A percentile compares a stretch with the other conserved stretches of the same genome.
phyloP scores from a whole-genome alignment of 1,139 yeast species.

The Candida pseudocylindracea region DNA sequence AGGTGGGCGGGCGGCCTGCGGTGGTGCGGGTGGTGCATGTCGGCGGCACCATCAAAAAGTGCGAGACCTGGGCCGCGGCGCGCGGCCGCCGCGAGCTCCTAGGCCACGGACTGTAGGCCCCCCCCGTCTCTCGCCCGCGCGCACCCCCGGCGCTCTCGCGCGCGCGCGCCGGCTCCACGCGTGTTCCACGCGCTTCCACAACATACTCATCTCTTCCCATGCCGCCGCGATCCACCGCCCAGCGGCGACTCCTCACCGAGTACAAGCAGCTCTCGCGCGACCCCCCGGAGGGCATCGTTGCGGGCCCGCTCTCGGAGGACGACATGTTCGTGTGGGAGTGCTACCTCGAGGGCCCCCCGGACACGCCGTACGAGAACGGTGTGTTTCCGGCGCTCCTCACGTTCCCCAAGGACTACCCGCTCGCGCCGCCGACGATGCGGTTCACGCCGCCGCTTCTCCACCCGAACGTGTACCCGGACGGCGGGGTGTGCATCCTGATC shows the following conservation, averaged over 20 bases:
- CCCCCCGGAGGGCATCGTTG: constrained; percentile 88
- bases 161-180: too few relatives aligned
- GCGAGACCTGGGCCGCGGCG: constrained; percentile 17
- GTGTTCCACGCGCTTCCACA: too few relatives aligned
- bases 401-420: constrained; percentile 85
- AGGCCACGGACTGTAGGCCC: too few relatives aligned
- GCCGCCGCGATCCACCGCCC: constrained; percentile 50
- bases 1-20: constrained; percentile 26
- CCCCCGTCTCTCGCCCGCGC: too few relatives aligned
- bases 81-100: too few relatives aligned
- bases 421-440: constrained; percentile 71
- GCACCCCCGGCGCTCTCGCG: too few relatives aligned
- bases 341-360: constrained; percentile 80
- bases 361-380: constrained; percentile 84
- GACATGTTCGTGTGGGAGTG: constrained; percentile 84
- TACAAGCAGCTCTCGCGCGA: constrained; percentile 68
- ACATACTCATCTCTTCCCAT: constrained; percentile 4
- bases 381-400: constrained; percentile 63
- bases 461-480: constrained; percentile 86
- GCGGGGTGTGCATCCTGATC: constrained; percentile 88
- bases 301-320: constrained; percentile 73
- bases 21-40: constrained; percentile 44
- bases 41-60: constrained; percentile 76
- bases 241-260: constrained; percentile 67
- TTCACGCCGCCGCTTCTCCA: constrained; percentile 77